Conservation (phyloP, 176 grass and related monocot species). For the Hordeum marinum region DNA sequence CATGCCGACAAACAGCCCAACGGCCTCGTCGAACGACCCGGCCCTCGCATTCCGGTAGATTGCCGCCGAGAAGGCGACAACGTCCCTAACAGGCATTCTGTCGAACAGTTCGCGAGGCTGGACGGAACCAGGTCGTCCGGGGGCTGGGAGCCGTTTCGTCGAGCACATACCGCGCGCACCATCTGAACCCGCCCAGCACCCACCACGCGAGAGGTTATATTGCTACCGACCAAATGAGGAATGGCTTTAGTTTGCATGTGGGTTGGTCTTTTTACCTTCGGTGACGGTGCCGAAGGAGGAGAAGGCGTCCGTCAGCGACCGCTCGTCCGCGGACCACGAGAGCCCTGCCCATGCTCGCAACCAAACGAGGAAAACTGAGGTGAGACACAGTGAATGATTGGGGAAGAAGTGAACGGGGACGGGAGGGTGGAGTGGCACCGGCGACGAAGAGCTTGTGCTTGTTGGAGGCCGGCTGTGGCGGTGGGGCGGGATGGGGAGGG, state of each 20-base stretch:
- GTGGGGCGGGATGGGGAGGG: neutral
- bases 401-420: neutral
- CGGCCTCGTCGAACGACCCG: constrained; percentile 18
- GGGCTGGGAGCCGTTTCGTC: constrained; percentile 5
- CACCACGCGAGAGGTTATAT: constrained; percentile 13
- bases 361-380: neutral
- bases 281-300: constrained; percentile 75
- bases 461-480: constrained; percentile 40
- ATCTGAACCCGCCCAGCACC: constrained; percentile 31
- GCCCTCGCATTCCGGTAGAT: constrained; percentile 40
- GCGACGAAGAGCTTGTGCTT: constrained; percentile 80
- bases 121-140: neutral
- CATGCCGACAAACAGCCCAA: constrained; percentile 41
- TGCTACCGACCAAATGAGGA: constrained; percentile 16
- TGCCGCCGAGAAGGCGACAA: constrained; percentile 41
- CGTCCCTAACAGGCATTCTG: constrained; percentile 36
- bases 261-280: constrained; percentile 51
- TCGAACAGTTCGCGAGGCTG: constrained; percentile 28
- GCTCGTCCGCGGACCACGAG: constrained; percentile 78
- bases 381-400: neutral
- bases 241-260: neutral
- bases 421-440: constrained; percentile 27
- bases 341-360: constrained; percentile 39
- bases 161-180: constrained; percentile 20
- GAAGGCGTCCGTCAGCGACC: constrained; percentile 76